Percentiles rank a stretch among this genome's conserved stretches.
These are phyloP conservation scores for Clausena lansium DNA, from an alignment of 345 rosid genomes.

Conservation along the genomic window DNA sequence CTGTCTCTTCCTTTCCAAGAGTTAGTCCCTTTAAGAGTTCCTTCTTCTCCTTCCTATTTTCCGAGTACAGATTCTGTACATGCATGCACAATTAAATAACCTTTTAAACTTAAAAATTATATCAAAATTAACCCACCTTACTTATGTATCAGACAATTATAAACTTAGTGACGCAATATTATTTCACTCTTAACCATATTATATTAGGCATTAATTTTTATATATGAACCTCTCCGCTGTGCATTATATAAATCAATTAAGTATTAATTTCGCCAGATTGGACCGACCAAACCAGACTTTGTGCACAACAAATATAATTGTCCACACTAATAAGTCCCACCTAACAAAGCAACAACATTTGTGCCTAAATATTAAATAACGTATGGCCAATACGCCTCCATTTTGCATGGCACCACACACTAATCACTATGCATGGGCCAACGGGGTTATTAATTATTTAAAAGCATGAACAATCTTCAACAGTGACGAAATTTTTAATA, in stretches of 20 bases:
- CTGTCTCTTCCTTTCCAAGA: constrained; percentile 42
- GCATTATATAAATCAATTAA: no score
- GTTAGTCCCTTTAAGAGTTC: constrained; percentile 68
- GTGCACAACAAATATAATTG: no score
- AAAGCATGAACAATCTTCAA: no score
- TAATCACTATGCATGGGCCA: not conserved
- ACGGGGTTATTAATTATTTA: not conserved
- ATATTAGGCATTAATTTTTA: no score
- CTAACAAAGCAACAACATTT: not conserved
- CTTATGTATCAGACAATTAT: no score
- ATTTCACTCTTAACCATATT: no score
- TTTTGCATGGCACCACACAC: not conserved
- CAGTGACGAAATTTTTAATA: no score
- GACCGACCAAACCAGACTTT: constrained; percentile 4
- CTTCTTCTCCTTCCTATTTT: constrained; percentile 66
- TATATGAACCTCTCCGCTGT: no score
- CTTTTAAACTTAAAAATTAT: no score
- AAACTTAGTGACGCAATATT: no score
- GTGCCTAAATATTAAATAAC: not conserved
- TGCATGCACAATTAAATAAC: not conserved
- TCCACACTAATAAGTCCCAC: not conserved
- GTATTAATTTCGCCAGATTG: not conserved
- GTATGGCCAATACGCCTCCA: not conserved
- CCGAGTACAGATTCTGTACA: constrained; percentile 52
- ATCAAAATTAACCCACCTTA: no score